Percentiles rank a stretch among this genome's conserved stretches.
Evolutionary conservation across 805 yeast genomes (phyloP).

Genomic region (Monosporozyma unispora): DNA sequence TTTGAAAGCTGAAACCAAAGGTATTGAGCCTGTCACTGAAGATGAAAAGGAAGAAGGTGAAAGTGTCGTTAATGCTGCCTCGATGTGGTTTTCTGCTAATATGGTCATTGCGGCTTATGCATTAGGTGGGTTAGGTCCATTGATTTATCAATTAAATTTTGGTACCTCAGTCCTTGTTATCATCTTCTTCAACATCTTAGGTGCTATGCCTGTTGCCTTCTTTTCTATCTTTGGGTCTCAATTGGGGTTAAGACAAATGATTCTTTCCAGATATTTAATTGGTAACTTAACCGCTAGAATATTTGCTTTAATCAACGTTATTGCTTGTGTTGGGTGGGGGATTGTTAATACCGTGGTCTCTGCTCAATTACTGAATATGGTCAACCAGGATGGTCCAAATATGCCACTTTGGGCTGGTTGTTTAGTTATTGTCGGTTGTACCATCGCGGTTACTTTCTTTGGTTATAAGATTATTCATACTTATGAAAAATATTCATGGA

Average conservation of each 20-base stretch:
- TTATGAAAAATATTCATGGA: constrained; percentile 83
- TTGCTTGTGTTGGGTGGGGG: constrained; percentile 94
- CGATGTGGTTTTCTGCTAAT: constrained; percentile 90
- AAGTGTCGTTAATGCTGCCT: constrained; percentile 58
- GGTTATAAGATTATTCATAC: constrained; percentile 77
- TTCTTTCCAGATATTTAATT: constrained; percentile 63
- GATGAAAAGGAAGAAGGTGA: constrained; percentile 58
- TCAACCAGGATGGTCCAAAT: constrained; percentile 45
- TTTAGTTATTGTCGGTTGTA: constrained; percentile 55
- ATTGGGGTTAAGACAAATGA: constrained; percentile 83
- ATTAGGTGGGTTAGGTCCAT: constrained; percentile 62
- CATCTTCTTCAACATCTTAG: constrained; percentile 65
- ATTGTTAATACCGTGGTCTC: constrained; percentile 86
- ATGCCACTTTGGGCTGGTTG: constrained; percentile 92
- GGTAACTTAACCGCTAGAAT: constrained; percentile 72
- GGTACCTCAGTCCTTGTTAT: constrained; percentile 62
- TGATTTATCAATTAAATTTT: constrained; percentile 59
- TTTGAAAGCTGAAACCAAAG: constrained; percentile 50
- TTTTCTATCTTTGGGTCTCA: constrained; percentile 77
- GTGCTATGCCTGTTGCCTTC: constrained; percentile 71
- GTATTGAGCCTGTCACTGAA: constrained; percentile 74
- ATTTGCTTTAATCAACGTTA: constrained; percentile 64
- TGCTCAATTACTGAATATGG: constrained; percentile 72
- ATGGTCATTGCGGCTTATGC: constrained; percentile 78
- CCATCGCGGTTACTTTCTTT: constrained; percentile 70